Conservation (phyloP, 1,139 yeast genomes). For the Kluyveromyces sp. region DNA sequence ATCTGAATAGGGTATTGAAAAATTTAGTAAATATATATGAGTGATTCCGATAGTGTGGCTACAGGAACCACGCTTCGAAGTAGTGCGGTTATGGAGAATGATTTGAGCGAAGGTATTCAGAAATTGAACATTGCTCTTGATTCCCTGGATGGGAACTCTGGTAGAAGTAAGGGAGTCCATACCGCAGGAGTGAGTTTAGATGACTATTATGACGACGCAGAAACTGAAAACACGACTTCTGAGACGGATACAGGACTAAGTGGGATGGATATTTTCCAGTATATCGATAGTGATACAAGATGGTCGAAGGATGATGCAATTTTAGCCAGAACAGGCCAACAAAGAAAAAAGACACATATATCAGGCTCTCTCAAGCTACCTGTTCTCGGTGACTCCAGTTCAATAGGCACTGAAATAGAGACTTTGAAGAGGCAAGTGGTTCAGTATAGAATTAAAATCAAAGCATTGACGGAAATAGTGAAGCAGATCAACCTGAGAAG, state of each 20-base stretch:
- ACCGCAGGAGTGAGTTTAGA: no score
- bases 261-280: not conserved
- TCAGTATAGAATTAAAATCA: constrained; percentile 30
- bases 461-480: constrained; percentile 30
- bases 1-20: not conserved
- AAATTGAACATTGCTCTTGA: not conserved
- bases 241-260: not conserved
- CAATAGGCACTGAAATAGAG: not conserved
- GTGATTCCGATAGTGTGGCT: constrained; percentile 1
- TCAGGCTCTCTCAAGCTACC: not conserved
- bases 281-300: not conserved
- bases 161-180: not conserved
- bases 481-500: constrained; percentile 25
- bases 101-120: constrained; percentile 7
- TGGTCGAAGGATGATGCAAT: not conserved
- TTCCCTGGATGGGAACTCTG: constrained; percentile 3
- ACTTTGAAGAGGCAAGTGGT: constrained; percentile 29
- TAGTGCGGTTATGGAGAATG: constrained; percentile 6
- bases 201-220: not conserved
- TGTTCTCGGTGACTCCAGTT: not conserved
- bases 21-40: not conserved
- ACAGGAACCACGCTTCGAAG: not conserved
- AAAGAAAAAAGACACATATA: no score
- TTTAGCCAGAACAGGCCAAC: no score
- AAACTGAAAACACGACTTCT: not conserved